Evolutionary conservation across 768 basidiomycete genomes (phyloP).

Genomic region (Lactarius trivialis): DNA sequence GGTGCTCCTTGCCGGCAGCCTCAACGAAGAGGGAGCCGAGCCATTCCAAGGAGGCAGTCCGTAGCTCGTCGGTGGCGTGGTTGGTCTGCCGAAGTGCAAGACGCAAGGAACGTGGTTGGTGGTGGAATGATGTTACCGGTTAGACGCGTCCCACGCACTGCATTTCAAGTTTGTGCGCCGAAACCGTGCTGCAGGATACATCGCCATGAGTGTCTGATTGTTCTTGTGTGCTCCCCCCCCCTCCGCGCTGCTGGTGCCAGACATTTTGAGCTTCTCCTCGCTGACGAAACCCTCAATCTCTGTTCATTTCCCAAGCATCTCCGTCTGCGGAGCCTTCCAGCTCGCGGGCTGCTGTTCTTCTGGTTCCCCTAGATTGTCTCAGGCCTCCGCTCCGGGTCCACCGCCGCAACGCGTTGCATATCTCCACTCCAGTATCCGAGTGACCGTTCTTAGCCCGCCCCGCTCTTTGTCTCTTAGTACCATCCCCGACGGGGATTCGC

Average conservation of each 20-base stretch:
- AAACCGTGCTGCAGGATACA: neutral
- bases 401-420: constrained; percentile 55
- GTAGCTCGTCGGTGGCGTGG: too few species aligned
- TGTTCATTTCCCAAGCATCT: constrained; percentile 29
- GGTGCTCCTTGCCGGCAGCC: neutral
- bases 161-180: too few species aligned
- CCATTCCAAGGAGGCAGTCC: neutral
- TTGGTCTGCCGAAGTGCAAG: neutral
- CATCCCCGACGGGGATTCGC: constrained; percentile 44
- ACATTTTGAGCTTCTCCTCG: constrained; percentile 80
- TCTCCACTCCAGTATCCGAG: too few species aligned
- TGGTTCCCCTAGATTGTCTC: constrained; percentile 88
- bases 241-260: constrained; percentile 88
- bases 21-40: neutral
- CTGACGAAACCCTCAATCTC: constrained; percentile 84
- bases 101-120: neutral
- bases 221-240: constrained; percentile 79
- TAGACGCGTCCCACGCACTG: too few species aligned
- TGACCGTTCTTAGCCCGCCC: constrained; percentile 63
- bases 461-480: constrained; percentile 58
- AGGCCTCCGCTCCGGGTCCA: constrained; percentile 75
- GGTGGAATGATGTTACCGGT: too few species aligned
- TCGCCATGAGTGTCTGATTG: constrained; percentile 63
- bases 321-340: constrained; percentile 63
- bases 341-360: constrained; percentile 71